Evolutionary conservation across 768 basidiomycete genomes (phyloP).

Genomic region (Lactarius psammicola): DNA sequence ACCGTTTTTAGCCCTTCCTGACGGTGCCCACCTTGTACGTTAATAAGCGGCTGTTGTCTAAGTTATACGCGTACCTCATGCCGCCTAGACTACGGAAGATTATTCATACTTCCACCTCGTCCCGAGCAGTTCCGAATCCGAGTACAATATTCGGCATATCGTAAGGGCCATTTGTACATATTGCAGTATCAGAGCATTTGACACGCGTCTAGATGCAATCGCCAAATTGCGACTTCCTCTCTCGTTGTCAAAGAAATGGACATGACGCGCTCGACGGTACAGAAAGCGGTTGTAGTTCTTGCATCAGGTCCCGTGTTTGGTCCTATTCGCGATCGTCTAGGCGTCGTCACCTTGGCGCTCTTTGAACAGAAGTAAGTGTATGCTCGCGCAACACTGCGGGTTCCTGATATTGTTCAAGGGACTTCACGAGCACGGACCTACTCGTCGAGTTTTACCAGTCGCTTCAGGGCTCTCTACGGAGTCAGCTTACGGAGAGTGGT

Average conservation of each 20-base stretch:
- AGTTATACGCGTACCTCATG: slow-evolving; percentile 8
- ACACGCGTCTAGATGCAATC: slow-evolving; percentile 68
- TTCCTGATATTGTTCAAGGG: slow-evolving; percentile 44
- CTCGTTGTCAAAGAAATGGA: slow-evolving; percentile 78
- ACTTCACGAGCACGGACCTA: slow-evolving; percentile 85
- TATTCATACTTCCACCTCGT: slow-evolving; percentile 96
- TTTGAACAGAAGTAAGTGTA: slow-evolving; percentile 72
- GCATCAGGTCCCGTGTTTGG: slow-evolving; percentile 91
- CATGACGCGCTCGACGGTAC: slow-evolving; percentile 93
- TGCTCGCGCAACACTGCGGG: neutral
- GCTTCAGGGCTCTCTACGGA: slow-evolving; percentile 69
- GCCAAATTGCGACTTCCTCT: slow-evolving; percentile 81
- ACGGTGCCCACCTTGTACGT: slow-evolving; percentile 91
- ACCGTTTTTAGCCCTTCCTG: slow-evolving; percentile 94
- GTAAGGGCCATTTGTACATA: slow-evolving; percentile 43
- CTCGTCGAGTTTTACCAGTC: slow-evolving; percentile 84
- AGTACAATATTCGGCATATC: slow-evolving; percentile 96
- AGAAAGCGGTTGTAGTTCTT: slow-evolving; percentile 95
- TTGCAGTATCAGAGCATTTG: neutral
- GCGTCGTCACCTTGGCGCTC: slow-evolving; percentile 88
- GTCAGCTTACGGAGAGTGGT: slow-evolving; percentile 86
- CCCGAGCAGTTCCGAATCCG: slow-evolving; percentile 62
- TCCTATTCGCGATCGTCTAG: slow-evolving; percentile 90
- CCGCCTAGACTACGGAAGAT: slow-evolving; percentile 75
- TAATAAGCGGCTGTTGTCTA: slow-evolving; percentile 5